Evolutionary conservation across 1,284 basidiomycete genomes (phyloP).

Genomic region (Lentinus polychrous): DNA sequence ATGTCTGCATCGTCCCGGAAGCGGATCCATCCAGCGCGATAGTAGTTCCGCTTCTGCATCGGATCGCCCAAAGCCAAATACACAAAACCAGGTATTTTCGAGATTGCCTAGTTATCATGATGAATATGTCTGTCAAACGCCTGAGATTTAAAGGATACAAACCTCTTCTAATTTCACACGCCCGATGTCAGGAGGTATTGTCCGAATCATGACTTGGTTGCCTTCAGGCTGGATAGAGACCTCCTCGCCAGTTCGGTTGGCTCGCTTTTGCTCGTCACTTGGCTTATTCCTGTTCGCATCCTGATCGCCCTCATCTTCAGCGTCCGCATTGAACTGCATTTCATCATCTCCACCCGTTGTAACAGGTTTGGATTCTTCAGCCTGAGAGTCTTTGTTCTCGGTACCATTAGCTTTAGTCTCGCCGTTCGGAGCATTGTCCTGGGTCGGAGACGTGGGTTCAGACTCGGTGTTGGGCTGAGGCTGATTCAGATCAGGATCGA

Average conservation of each 20-base stretch:
- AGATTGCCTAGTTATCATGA: slow-evolving; percentile 43
- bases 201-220: slow-evolving; percentile 90
- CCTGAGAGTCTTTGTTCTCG: slow-evolving; percentile 18
- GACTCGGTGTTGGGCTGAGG: slow-evolving; percentile 33
- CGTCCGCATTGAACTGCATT: slow-evolving; percentile 57
- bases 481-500: slow-evolving; percentile 67
- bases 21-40: slow-evolving; percentile 87
- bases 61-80: slow-evolving; percentile 90
- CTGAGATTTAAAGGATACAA: slow-evolving; percentile 18
- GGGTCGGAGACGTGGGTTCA: slow-evolving; percentile 36
- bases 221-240: slow-evolving; percentile 71
- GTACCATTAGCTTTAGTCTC: slow-evolving; percentile 24
- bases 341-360: slow-evolving; percentile 21
- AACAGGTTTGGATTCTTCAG: slow-evolving; percentile 36
- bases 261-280: slow-evolving; percentile 36
- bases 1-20: slow-evolving; percentile 83
- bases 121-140: slow-evolving; percentile 8
- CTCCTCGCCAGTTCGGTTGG: slow-evolving; percentile 56
- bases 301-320: slow-evolving; percentile 64
- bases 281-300: slow-evolving; percentile 52
- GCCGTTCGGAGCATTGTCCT: slow-evolving; percentile 33
- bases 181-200: slow-evolving; percentile 86
- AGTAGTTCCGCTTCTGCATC: slow-evolving; percentile 82
- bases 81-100: slow-evolving; percentile 60
- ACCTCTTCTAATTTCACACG: slow-evolving; percentile 86